Percentiles rank a stretch among this genome's conserved stretches.
phyloP scores from a whole-genome alignment of 768 basidiomycete genomes.

The Phallus indusiatus region DNA sequence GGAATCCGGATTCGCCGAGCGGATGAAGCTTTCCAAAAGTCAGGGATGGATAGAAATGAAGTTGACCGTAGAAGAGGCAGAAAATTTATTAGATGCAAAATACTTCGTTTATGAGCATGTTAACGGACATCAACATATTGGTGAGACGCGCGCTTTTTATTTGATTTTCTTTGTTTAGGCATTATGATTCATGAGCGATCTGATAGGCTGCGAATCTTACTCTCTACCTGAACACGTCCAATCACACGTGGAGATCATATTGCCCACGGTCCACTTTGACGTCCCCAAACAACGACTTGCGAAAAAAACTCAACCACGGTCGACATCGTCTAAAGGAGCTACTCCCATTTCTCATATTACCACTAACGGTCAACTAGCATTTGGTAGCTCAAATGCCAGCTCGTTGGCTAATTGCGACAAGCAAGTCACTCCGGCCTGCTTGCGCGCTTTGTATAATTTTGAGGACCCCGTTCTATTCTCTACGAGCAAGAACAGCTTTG shows the following conservation, averaged over 20 bases:
- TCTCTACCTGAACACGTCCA: slow-evolving; percentile 29
- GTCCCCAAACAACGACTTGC: background rate
- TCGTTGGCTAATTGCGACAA: slow-evolving; percentile 16
- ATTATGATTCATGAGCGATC: too few relatives aligned
- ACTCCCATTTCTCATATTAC: background rate
- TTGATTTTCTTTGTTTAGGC: slow-evolving; percentile 11
- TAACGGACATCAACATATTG: slow-evolving; percentile 29
- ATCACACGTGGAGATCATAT: slow-evolving; percentile 34
- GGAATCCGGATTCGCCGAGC: slow-evolving; percentile 18
- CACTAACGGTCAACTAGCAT: background rate
- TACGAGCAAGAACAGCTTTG: slow-evolving; percentile 41
- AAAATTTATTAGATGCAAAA: slow-evolving; percentile 30
- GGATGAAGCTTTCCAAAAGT: slow-evolving; percentile 18
- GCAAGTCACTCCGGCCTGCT: slow-evolving; percentile 28
- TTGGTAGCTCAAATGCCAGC: background rate
- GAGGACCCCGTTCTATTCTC: slow-evolving; percentile 22
- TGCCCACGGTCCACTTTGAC: slow-evolving; percentile 35
- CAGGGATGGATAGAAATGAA: slow-evolving; percentile 28
- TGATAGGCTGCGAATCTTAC: slow-evolving; percentile 31
- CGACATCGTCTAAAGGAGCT: background rate
- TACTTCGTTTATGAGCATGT: slow-evolving; percentile 35
- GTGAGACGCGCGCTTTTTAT: slow-evolving; percentile 13
- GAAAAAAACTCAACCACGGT: background rate
- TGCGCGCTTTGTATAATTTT: slow-evolving; percentile 31
- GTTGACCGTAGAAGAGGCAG: slow-evolving; percentile 32